Percentiles rank a stretch among this genome's conserved stretches.
Conservation (phyloP, 768 basidiomycete genomes). For the Pleurotus djamor region DNA sequence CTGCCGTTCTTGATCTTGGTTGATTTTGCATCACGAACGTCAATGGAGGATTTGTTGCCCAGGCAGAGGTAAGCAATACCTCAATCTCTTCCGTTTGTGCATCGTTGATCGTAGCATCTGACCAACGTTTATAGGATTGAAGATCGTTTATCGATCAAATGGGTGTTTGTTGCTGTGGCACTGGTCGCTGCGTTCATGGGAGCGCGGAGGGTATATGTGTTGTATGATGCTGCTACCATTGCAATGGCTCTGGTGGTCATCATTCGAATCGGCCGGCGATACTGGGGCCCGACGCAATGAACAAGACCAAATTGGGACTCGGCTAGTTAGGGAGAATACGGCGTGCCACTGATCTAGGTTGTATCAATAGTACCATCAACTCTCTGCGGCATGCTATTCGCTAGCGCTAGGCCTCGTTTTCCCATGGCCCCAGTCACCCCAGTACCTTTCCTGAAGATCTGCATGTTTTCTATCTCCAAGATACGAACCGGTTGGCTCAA, state of each 20-base stretch:
- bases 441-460: background rate
- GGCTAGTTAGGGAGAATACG: background rate
- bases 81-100: slow-evolving; percentile 3
- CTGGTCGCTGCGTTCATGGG: slow-evolving; percentile 62
- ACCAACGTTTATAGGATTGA: slow-evolving; percentile 30
- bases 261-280: slow-evolving; percentile 44
- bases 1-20: slow-evolving; percentile 64
- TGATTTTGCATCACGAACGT: slow-evolving; percentile 54
- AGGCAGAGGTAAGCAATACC: slow-evolving; percentile 34
- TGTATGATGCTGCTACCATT: slow-evolving; percentile 61
- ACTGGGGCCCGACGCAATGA: slow-evolving; percentile 45
- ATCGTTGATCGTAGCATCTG: background rate
- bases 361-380: background rate
- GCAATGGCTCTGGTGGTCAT: slow-evolving; percentile 43
- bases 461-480: too few relatives aligned
- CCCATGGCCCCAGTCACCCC: background rate
- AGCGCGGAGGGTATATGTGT: slow-evolving; percentile 59
- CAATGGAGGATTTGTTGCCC: slow-evolving; percentile 34
- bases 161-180: slow-evolving; percentile 51
- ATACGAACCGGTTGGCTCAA: too few relatives aligned
- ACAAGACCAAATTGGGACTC: background rate
- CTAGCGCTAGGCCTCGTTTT: background rate
- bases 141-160: slow-evolving; percentile 40
- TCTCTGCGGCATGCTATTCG: background rate
- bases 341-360: slow-evolving; percentile 1